Evolutionary conservation across 2,329 filamentous ascomycete genomes (phyloP), one percentile per base, ranked within the genome.

Genomic region (Trichoderma cornu-damae): DNA sequence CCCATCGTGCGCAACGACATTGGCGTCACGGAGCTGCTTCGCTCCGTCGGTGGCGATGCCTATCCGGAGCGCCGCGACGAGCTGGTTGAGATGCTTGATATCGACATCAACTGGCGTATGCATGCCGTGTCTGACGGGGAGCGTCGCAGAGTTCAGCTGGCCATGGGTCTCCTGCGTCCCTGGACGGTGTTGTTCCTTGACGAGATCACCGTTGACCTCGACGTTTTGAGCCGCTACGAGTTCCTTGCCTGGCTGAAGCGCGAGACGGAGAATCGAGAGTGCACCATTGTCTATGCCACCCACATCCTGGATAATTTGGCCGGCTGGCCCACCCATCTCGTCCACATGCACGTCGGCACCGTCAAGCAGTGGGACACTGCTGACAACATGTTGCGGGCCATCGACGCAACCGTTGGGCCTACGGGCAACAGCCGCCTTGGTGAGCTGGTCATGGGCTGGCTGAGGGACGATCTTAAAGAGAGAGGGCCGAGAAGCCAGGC

Each of bases 241-340:
- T 99, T 99, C 71, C 79, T 99, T 30, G 79, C 75, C 42, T 99
- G 93, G 77, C 74, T 99, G 67, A 91, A 91, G 73, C 78, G 79
- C 59, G 94, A 99, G 82, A 96, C 93, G 0, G 88, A 93, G 74
- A 77, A 69, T 6, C 79, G 93, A 53, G 79, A 84, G 37, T 96
- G 92, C 69, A 96, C 94, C 4, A 89, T 99, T 65, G 91, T 99
- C 28, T 99, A 99, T 70, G 94, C 94, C 6, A 99, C 94, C 12
- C 94, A 99, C 73, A 96, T 99, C 62, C 75, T 99, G 64, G 94
- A 99, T 70, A 96, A 97, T 70, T 77, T 99, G 50, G 91, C 91
- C 0, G 86, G 87, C 18, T 99, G 94, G 94, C 94, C 94, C 6
- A 96, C 89, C 1, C 92, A 99, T 73, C 78, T 99, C 35, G 92